Evolutionary conservation across 139 green algal species (phyloP).

Genomic region (Chlorella sp.): DNA sequence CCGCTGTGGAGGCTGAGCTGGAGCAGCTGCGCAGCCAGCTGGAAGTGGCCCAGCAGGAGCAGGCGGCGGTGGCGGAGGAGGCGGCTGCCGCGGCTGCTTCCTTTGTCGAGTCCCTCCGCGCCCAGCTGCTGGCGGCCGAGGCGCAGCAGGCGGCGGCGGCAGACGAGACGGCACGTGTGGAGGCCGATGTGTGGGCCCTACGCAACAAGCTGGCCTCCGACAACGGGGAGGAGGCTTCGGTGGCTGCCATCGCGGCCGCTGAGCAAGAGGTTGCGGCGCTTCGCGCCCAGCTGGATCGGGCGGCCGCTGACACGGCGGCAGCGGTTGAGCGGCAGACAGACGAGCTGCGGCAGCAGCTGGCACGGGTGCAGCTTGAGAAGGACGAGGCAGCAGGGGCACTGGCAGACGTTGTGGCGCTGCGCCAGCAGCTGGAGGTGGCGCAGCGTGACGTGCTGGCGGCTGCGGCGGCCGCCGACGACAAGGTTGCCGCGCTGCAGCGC

Average conservation of each 20-base stretch:
- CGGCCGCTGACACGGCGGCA: background rate
- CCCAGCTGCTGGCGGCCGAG: background rate
- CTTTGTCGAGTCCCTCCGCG: background rate
- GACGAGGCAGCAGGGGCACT: background rate
- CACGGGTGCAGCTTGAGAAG: background rate
- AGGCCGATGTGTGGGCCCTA: background rate
- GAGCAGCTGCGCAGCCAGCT: background rate
- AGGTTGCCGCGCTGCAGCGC: background rate
- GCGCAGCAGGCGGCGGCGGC: background rate
- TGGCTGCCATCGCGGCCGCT: background rate
- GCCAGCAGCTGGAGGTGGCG: background rate
- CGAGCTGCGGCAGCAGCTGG: background rate
- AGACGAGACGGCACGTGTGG: background rate
- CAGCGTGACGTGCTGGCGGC: background rate
- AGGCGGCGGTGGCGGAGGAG: constrained; percentile 3
- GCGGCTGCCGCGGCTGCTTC: background rate
- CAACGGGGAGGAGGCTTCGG: background rate
- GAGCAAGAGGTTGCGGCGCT: background rate
- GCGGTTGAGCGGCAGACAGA: background rate
- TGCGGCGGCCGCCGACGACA: background rate
- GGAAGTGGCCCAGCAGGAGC: background rate
- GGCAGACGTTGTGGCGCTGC: background rate
- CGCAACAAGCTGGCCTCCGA: background rate
- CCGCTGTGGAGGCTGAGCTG: background rate
- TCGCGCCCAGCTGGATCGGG: background rate